A percentile compares a stretch with the other conserved stretches of the same genome.
phyloP scores from a whole-genome alignment of 768 basidiomycete species.

The Lactarius sanguifluus region DNA sequence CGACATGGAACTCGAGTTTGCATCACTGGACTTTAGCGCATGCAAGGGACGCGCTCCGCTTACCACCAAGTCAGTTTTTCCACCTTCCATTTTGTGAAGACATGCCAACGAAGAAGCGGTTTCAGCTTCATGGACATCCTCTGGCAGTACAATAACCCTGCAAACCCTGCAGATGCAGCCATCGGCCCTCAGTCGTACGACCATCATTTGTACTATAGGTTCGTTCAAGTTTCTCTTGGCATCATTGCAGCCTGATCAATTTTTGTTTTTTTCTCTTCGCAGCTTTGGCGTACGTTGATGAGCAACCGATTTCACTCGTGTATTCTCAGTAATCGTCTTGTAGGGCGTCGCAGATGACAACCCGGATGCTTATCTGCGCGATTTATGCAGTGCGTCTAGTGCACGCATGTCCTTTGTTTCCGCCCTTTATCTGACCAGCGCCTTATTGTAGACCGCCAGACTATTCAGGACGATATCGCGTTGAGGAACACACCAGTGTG shows the following conservation, averaged over 20 bases:
- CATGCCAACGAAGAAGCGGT: not conserved
- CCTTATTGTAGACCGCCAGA: slow-evolving; percentile 51
- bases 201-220: slow-evolving; percentile 78
- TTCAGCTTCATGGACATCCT: slow-evolving; percentile 76
- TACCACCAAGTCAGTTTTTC: slow-evolving; percentile 22
- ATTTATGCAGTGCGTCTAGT: slow-evolving; percentile 66
- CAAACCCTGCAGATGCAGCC: slow-evolving; percentile 69
- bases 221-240: slow-evolving; percentile 31
- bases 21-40: slow-evolving; percentile 2
- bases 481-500: slow-evolving; percentile 49
- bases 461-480: slow-evolving; percentile 49
- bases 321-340: slow-evolving; percentile 13
- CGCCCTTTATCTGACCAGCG: not conserved
- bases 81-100: not conserved
- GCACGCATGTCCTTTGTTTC: not conserved
- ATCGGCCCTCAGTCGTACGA: slow-evolving; percentile 75
- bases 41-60: not conserved
- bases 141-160: slow-evolving; percentile 69
- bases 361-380: slow-evolving; percentile 60
- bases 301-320: not conserved
- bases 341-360: slow-evolving; percentile 72
- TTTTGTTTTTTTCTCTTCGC: not conserved
- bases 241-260: not conserved
- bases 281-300: slow-evolving; percentile 56
- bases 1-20: slow-evolving; percentile 7